Evolutionary conservation across 345 rosid species (phyloP).

Genomic region (Brassica rapa): DNA sequence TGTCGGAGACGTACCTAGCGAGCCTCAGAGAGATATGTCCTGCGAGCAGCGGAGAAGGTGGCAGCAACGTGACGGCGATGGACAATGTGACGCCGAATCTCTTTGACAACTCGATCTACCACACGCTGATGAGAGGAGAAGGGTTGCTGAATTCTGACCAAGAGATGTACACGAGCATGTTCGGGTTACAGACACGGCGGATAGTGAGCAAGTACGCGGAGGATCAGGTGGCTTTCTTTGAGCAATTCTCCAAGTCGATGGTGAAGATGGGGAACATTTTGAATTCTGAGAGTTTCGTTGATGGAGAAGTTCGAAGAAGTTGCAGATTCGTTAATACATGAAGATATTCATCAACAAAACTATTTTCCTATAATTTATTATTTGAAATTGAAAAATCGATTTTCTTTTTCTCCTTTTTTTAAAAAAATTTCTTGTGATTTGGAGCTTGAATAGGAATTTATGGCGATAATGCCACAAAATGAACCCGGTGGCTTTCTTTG

Average conservation of each 20-base stretch:
- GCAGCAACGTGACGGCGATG: conserved; percentile 61
- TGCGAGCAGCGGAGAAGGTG: conserved; percentile 49
- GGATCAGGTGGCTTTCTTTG: conserved; percentile 64
- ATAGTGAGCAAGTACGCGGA: conserved; percentile 69
- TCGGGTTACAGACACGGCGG: conserved; percentile 58
- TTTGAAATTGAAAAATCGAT: too few relatives aligned
- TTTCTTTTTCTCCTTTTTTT: too few relatives aligned
- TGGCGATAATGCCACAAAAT: too few relatives aligned
- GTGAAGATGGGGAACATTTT: conserved; percentile 86
- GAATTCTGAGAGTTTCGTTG: conserved; percentile 55
- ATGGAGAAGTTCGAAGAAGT: conserved; percentile 76
- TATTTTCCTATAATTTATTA: background rate
- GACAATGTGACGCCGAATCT: conserved; percentile 72
- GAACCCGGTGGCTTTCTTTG: too few relatives aligned
- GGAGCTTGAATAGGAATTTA: too few relatives aligned
- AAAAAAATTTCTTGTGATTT: too few relatives aligned
- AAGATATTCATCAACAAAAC: background rate
- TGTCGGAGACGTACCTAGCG: conserved; percentile 45
- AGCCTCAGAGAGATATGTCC: conserved; percentile 61
- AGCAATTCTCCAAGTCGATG: conserved; percentile 82
- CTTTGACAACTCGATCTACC: conserved; percentile 78
- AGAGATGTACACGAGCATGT: conserved; percentile 63
- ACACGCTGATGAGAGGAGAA: conserved; percentile 55
- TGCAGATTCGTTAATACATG: conserved; percentile 85
- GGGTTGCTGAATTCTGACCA: conserved; percentile 85